Conservation (phyloP, 2,329 filamentous ascomycete species). For the Penicillium italicum region DNA sequence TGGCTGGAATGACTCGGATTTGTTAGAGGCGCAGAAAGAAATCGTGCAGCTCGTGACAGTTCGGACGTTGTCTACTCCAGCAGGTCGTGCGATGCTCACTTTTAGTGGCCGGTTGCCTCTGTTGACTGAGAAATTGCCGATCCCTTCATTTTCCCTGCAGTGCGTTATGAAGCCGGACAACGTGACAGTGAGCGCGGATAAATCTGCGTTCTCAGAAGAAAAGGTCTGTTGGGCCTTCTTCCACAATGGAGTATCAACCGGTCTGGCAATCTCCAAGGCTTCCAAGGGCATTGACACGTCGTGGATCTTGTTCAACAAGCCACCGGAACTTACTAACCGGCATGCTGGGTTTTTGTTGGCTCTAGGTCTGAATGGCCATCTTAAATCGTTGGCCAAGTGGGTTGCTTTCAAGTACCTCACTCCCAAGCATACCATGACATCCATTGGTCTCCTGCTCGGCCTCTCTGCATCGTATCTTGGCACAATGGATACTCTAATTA, state of each 20-base stretch:
- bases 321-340: constrained; percentile 86
- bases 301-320: constrained; percentile 98
- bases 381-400: constrained; percentile 95
- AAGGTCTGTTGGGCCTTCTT: constrained; percentile 99
- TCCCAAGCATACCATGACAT: constrained; percentile 98
- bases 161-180: constrained; percentile 90
- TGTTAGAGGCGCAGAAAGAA: constrained; percentile 88
- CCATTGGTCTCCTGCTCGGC: constrained; percentile 87
- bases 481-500: constrained; percentile 95
- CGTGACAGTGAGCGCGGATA: constrained; percentile 89
- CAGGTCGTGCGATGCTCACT: constrained; percentile 81
- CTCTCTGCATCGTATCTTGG: constrained; percentile 91
- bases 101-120: constrained; percentile 84
- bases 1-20: constrained; percentile 77
- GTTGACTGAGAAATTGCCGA: constrained; percentile 85
- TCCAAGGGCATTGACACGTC: constrained; percentile 95
- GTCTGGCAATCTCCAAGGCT: constrained; percentile 81
- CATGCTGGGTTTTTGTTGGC: constrained; percentile 92
- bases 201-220: constrained; percentile 82
- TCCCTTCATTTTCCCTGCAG: constrained; percentile 85
- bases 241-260: constrained; percentile 90
- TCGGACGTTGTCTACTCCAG: constrained; percentile 81
- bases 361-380: constrained; percentile 86
- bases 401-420: constrained; percentile 99
- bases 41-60: constrained; percentile 81